Percentiles rank a stretch among this genome's conserved stretches.
Conservation (phyloP, 148 eudicot species). For the Rhododendron henanense region DNA sequence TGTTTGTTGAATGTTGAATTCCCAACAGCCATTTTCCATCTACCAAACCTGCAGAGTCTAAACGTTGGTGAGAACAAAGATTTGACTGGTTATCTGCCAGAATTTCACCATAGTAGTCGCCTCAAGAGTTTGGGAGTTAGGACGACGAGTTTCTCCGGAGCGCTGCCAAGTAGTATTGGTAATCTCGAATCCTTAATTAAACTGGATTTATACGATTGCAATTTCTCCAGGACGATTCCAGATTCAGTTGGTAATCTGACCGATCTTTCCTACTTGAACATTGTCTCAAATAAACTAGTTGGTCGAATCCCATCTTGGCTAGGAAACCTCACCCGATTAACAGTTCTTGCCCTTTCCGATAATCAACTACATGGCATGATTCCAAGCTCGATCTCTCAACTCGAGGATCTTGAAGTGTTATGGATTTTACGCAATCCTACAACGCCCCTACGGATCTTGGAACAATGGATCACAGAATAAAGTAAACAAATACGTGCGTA, state of each 20-base stretch:
- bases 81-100: slow-evolving; percentile 23
- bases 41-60: slow-evolving; percentile 26
- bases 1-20: slow-evolving; percentile 20
- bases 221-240: neutral
- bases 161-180: slow-evolving; percentile 29
- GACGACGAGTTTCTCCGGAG: slow-evolving; percentile 10
- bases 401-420: too few species aligned
- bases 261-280: neutral
- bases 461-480: too few species aligned
- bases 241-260: neutral
- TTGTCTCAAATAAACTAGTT: neutral
- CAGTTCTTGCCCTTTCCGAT: fast-evolving
- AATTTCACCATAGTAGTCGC: slow-evolving; percentile 15
- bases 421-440: too few species aligned
- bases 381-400: too few species aligned
- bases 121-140: neutral
- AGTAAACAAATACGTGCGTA: too few species aligned
- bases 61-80: slow-evolving; percentile 4
- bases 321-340: too few species aligned
- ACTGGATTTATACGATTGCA: fast-evolving
- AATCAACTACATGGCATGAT: too few species aligned
- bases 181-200: neutral
- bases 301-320: too few species aligned
- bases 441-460: too few species aligned
- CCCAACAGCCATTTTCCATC: slow-evolving; percentile 19